These are phyloP conservation scores for Xerocomus amazonicus DNA, from an alignment of 1,284 basidiomycete genomes.

Conservation along the genomic window DNA sequence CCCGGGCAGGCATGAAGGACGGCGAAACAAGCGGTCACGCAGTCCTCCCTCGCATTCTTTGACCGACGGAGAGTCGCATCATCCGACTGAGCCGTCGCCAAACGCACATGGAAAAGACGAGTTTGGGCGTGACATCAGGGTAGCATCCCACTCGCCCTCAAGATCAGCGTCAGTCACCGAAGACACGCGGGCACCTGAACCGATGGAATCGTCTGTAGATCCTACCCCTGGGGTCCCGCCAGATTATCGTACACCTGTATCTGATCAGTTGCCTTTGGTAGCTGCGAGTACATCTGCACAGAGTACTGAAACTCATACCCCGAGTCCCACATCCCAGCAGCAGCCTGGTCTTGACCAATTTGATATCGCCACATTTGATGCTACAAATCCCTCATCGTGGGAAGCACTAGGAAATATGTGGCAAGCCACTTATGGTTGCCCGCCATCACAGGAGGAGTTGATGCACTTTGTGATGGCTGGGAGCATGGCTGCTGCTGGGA, in stretches of 20 bases:
- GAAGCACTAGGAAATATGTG: slow-evolving; percentile 71
- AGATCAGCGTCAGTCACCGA: slow-evolving; percentile 30
- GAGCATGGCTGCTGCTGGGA: slow-evolving; percentile 32
- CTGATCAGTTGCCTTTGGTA: slow-evolving; percentile 43
- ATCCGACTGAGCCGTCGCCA: slow-evolving; percentile 20
- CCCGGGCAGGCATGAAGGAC: slow-evolving; percentile 52
- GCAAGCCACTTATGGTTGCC: slow-evolving; percentile 58
- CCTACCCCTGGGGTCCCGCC: slow-evolving; percentile 36
- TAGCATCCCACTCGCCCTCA: slow-evolving; percentile 36
- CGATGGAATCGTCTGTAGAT: slow-evolving; percentile 36
- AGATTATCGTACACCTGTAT: slow-evolving; percentile 47
- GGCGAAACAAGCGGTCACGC: slow-evolving; percentile 49
- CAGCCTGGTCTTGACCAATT: slow-evolving; percentile 59
- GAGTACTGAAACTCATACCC: slow-evolving; percentile 33
- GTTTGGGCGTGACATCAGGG: slow-evolving; percentile 74
- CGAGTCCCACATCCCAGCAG: slow-evolving; percentile 37
- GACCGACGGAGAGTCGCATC: slow-evolving; percentile 23
- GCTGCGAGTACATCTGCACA: slow-evolving; percentile 52
- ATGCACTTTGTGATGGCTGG: slow-evolving; percentile 62
- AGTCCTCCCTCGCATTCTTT: slow-evolving; percentile 54
- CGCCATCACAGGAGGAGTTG: slow-evolving; percentile 68
- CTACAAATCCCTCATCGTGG: slow-evolving; percentile 67
- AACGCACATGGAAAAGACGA: slow-evolving; percentile 60
- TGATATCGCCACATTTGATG: slow-evolving; percentile 66
- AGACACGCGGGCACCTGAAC: slow-evolving; percentile 32